These are phyloP conservation scores for Zygnema circumcarinatum DNA, from an alignment of 139 green algal species.

Conservation along the genomic window DNA sequence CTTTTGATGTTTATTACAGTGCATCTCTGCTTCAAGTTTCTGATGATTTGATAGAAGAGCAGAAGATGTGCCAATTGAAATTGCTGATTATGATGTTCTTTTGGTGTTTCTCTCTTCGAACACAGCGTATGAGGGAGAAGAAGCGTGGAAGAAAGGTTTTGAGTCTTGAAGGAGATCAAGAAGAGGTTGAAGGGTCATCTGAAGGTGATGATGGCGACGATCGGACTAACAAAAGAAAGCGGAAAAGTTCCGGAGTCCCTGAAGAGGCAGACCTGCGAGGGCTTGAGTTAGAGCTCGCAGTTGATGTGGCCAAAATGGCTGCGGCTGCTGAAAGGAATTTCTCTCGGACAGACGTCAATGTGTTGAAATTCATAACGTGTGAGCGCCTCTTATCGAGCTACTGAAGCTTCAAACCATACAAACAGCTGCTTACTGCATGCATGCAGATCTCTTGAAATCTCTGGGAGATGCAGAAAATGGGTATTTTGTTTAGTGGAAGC, in stretches of 20 bases:
- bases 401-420: too few relatives aligned
- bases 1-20: too few relatives aligned
- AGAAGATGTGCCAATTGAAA: too few relatives aligned
- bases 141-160: background rate
- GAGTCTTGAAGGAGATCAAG: background rate
- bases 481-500: too few relatives aligned
- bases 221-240: background rate
- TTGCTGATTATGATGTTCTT: too few relatives aligned
- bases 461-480: too few relatives aligned
- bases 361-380: conserved; percentile 54
- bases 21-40: too few relatives aligned
- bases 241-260: background rate
- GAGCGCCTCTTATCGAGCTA: background rate
- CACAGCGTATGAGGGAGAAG: too few relatives aligned
- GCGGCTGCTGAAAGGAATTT: background rate
- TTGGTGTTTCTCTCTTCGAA: too few relatives aligned
- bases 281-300: conserved; percentile 34
- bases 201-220: background rate
- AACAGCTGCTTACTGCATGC: too few relatives aligned
- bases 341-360: conserved; percentile 29
- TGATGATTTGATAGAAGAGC: too few relatives aligned
- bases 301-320: conserved; percentile 30
- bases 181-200: background rate
- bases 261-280: conserved; percentile 15
- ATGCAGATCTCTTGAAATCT: too few relatives aligned